Conservation (phyloP, 805 yeast genomes). For the Wickerhamiella australiensis region DNA sequence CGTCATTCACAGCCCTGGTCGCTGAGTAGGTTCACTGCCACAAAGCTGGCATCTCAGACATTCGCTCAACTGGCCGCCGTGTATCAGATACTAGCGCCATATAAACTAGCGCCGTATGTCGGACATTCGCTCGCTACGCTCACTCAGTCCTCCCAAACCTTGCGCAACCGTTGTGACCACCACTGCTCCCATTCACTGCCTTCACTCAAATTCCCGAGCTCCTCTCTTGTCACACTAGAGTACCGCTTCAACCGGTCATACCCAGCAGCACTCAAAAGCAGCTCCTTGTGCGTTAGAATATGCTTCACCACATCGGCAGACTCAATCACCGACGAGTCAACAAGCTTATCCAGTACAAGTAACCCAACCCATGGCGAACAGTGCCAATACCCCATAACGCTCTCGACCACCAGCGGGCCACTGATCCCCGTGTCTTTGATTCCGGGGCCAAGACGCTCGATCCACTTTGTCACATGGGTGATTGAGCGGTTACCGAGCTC, state of each 20-base stretch:
- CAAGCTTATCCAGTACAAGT: conserved; percentile 43
- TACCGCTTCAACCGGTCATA: conserved; percentile 22
- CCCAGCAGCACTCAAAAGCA: conserved; percentile 22
- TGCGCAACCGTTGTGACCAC: conserved; percentile 19
- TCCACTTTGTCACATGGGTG: conserved; percentile 55
- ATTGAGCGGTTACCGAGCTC: conserved; percentile 81
- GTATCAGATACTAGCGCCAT: too few species aligned
- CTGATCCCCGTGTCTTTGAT: conserved; percentile 23
- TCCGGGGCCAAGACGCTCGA: conserved; percentile 32
- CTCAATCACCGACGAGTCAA: conserved; percentile 35
- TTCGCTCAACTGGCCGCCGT: too few species aligned
- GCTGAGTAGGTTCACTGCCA: too few species aligned
- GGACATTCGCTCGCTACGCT: too few species aligned
- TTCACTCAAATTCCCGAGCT: conserved; percentile 10
- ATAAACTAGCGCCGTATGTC: too few species aligned
- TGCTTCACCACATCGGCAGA: conserved; percentile 34
- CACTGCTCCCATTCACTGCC: conserved; percentile 18
- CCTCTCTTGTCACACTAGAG: conserved; percentile 5
- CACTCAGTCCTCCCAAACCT: too few species aligned
- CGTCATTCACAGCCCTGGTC: too few species aligned
- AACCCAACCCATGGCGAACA: conserved; percentile 53
- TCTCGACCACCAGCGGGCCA: conserved; percentile 36
- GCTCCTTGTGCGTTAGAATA: conserved; percentile 29
- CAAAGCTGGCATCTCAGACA: too few species aligned
- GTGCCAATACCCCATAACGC: conserved; percentile 54